Evolutionary conservation across 306 rosid genomes (phyloP), one percentile per base, ranked within the genome.

Genomic region (Morella rubra): DNA sequence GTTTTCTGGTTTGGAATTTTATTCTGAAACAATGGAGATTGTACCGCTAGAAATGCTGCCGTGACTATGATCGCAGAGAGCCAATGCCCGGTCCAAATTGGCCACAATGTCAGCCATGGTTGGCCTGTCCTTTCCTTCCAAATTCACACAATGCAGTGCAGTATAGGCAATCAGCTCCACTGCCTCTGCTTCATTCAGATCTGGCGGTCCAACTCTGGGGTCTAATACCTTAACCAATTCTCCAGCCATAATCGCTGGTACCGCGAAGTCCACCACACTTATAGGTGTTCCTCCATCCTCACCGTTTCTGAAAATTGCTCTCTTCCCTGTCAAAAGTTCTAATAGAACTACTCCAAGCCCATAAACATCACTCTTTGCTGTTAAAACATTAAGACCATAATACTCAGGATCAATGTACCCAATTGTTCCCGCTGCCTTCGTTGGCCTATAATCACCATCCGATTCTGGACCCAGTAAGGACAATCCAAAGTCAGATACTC

Each of bases 391-490:
- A 11, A 94, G 84, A 69, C 98, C 96, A 27, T 90, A 94, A 88
- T 94, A 94, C 84, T 94, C 98, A 0, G 98, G 98, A 90, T 94
- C 98, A 22, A 94, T 94, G 86, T 94, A 94, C 42, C 98, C 98
- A 24, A 91, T 88, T 0, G 97, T 91, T 71, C 98, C 98, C 0
- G 91, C 97, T 10, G 97, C 94, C 64, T 89, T 94, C 69, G 32
- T 81, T 16, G 93, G 93, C 64, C 79, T 67, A 62, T 47, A 76
- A 44, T 89, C 91, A 1, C 27, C 79, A 47, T 79, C 89, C 0
- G 86, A 15, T 62, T 91, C 96, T 0, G 98, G 91, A 58, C 93
- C 90, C 94, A 90, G 76, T 54, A 94, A 44, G 0, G 98, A 94
- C 74, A 94, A 83, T 60, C 98, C 98, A 12, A 94, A 91, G 85